These are phyloP conservation scores for barley (Hordeum vulgare) DNA, from an alignment of 176 grass and related monocot genomes.

Conservation along the genomic window DNA sequence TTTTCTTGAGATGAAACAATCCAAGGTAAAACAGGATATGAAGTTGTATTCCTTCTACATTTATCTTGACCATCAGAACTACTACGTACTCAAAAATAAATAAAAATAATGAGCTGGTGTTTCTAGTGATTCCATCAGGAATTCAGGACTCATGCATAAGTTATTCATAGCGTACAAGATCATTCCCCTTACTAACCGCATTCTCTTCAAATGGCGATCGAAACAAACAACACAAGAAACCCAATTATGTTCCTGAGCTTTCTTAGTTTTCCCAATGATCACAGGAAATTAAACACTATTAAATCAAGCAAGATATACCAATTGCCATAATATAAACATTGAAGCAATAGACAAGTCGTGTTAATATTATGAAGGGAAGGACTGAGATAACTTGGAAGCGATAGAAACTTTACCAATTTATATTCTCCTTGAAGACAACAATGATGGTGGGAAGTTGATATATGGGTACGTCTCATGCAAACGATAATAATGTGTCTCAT, in stretches of 20 bases:
- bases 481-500: too few species aligned
- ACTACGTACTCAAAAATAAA: too few species aligned
- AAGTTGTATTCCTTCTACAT: too few species aligned
- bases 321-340: background rate
- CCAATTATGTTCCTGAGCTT: background rate
- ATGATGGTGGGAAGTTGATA: too few species aligned
- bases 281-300: background rate
- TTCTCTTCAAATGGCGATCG: background rate
- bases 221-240: background rate
- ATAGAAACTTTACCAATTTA: too few species aligned
- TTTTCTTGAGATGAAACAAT: too few species aligned
- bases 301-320: background rate
- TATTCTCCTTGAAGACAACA: too few species aligned
- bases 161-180: background rate
- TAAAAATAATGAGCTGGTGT: too few species aligned
- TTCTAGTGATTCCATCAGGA: too few species aligned
- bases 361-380: background rate
- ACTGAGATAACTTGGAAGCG: background rate
- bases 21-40: too few species aligned
- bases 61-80: too few species aligned
- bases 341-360: background rate
- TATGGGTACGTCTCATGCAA: too few species aligned
- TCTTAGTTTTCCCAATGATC: background rate
- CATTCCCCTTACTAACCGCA: background rate
- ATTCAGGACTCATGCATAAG: background rate